phyloP scores from a whole-genome alignment of 2,329 filamentous ascomycete genomes.

The Fusarium chlamydosporum region DNA sequence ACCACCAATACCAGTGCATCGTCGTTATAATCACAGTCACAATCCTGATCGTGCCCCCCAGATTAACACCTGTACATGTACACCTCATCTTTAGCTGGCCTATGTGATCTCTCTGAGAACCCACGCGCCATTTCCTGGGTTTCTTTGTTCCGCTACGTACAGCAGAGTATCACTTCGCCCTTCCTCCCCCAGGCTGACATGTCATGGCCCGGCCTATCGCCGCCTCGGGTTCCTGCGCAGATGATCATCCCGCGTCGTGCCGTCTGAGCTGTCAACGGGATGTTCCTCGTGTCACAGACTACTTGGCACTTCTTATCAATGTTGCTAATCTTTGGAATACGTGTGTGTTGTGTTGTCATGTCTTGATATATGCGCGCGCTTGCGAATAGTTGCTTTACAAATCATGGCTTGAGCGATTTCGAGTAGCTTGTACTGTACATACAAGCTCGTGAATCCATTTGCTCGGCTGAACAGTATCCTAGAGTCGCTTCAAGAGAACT shows the following conservation, averaged over 20 bases:
- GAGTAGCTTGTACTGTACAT: constrained; percentile 18
- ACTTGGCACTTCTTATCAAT: constrained; percentile 39
- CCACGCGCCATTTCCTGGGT: constrained; percentile 45
- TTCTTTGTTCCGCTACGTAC: constrained; percentile 13
- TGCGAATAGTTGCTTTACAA: constrained; percentile 46
- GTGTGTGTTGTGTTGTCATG: constrained; percentile 20
- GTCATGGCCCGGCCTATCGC: constrained; percentile 43
- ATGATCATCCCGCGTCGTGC: constrained; percentile 50
- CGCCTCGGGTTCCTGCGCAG: constrained; percentile 53
- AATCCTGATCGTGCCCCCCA: constrained; percentile 18
- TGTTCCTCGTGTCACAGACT: constrained; percentile 34
- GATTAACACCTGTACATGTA: constrained; percentile 24
- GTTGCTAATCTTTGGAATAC: constrained; percentile 16
- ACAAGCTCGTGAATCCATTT: constrained; percentile 1
- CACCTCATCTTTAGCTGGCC: background rate
- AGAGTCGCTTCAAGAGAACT: constrained; percentile 17
- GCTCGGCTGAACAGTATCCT: constrained; percentile 13
- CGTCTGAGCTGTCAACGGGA: constrained; percentile 47
- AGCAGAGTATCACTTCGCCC: constrained; percentile 12
- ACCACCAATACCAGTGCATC: constrained; percentile 19
- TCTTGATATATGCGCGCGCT: constrained; percentile 32
- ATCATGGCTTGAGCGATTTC: constrained; percentile 34
- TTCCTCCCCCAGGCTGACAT: constrained; percentile 22
- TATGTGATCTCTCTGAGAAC: constrained; percentile 18
- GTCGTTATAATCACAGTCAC: constrained; percentile 19